A percentile compares a stretch with the other conserved stretches of the same genome.
Evolutionary conservation across 2,329 filamentous ascomycete genomes (phyloP).

Genomic region (Trichoderma sp.): DNA sequence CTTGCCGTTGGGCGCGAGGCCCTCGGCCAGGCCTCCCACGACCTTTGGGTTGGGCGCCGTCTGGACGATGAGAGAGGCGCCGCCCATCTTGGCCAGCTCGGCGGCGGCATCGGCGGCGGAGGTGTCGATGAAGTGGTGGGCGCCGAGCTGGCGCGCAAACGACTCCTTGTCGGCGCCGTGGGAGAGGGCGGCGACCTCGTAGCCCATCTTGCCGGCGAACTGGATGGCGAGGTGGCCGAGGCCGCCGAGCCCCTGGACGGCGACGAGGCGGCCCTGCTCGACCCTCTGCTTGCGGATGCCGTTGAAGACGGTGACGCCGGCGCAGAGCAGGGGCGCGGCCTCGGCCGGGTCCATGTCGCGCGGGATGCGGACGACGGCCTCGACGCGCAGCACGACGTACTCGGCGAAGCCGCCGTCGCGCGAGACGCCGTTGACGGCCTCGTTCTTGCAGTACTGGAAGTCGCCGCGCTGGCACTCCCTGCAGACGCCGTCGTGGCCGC

Average conservation of each 20-base stretch:
- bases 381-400: slow-evolving; percentile 61
- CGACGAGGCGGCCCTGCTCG: slow-evolving; percentile 56
- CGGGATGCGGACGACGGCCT: slow-evolving; percentile 62
- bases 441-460: slow-evolving; percentile 70
- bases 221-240: slow-evolving; percentile 78
- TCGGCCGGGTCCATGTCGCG: slow-evolving; percentile 54
- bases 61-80: slow-evolving; percentile 62
- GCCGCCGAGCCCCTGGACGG: slow-evolving; percentile 71
- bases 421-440: slow-evolving; percentile 64
- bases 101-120: slow-evolving; percentile 52
- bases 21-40: slow-evolving; percentile 56
- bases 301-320: slow-evolving; percentile 67
- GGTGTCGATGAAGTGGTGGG: slow-evolving; percentile 53
- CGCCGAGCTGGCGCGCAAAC: slow-evolving; percentile 58
- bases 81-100: slow-evolving; percentile 59
- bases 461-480: slow-evolving; percentile 62
- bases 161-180: slow-evolving; percentile 67
- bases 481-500: slow-evolving; percentile 63
- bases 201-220: slow-evolving; percentile 76
- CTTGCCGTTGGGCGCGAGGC: slow-evolving; percentile 58
- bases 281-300: slow-evolving; percentile 57
- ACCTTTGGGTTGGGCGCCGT: slow-evolving; percentile 64
- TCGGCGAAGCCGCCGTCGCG: slow-evolving; percentile 69
- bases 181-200: slow-evolving; percentile 68
- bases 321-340: slow-evolving; percentile 64